These are phyloP conservation scores for Tulasnella sp. DNA, from an alignment of 768 basidiomycete species.

Conservation along the genomic window DNA sequence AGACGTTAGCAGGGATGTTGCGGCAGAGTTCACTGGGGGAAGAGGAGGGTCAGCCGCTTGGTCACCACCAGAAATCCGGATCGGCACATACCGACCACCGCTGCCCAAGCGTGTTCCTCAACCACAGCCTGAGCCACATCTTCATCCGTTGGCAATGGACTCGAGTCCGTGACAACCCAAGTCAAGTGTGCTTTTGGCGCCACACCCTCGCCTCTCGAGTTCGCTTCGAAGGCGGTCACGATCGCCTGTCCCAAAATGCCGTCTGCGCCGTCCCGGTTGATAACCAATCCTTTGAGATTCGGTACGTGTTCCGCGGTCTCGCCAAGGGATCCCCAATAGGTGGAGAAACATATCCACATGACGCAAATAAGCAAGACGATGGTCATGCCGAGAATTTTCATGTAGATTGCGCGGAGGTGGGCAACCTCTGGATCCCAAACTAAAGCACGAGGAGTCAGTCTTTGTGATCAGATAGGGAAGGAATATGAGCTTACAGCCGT, in stretches of 20 bases:
- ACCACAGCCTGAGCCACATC: slow-evolving; percentile 40
- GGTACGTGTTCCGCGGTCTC: slow-evolving; percentile 32
- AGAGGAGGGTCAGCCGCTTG: background rate
- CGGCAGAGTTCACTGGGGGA: slow-evolving; percentile 41
- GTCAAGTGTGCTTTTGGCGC: background rate
- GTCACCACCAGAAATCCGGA: background rate
- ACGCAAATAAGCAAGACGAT: background rate
- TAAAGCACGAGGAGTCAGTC: background rate
- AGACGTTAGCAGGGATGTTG: slow-evolving; percentile 37
- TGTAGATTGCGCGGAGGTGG: slow-evolving; percentile 11
- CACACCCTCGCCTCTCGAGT: slow-evolving; percentile 33
- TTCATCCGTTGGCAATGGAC: slow-evolving; percentile 35
- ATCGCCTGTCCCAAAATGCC: slow-evolving; percentile 39
- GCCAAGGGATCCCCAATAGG: slow-evolving; percentile 35
- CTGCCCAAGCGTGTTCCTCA: slow-evolving; percentile 45
- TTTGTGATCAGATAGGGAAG: background rate
- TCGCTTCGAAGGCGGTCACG: slow-evolving; percentile 34
- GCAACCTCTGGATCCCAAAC: slow-evolving; percentile 18
- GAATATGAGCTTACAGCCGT: background rate
- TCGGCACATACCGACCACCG: slow-evolving; percentile 41
- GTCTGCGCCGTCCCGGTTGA: slow-evolving; percentile 42
- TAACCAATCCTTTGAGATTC: slow-evolving; percentile 43
- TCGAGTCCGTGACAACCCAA: slow-evolving; percentile 30
- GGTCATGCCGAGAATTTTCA: background rate
- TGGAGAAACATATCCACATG: slow-evolving; percentile 21